Evolutionary conservation across 2,329 filamentous ascomycete genomes (phyloP).

Genomic region (Juglanconis oblonga): DNA sequence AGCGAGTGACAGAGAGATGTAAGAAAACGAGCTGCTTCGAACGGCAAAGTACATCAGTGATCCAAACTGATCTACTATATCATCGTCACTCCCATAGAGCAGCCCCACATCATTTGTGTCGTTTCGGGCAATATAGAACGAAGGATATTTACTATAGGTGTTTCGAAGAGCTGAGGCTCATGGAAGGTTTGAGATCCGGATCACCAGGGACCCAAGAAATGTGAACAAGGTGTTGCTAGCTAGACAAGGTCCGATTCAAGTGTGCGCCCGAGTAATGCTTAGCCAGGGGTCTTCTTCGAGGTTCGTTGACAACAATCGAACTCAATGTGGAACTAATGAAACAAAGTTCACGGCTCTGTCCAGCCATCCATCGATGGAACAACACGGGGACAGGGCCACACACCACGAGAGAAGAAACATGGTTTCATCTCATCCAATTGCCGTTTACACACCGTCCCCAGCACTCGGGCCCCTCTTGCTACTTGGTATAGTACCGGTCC

Average conservation of each 20-base stretch:
- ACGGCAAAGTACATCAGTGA: slow-evolving; percentile 3
- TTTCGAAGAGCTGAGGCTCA: slow-evolving; percentile 1
- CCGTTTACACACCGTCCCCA: no score
- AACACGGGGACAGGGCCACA: no score
- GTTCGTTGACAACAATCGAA: no score
- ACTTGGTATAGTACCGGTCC: no score
- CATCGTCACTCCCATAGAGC: neutral
- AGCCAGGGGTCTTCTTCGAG: no score
- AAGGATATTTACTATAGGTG: neutral
- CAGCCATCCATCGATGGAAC: no score
- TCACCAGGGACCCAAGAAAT: neutral
- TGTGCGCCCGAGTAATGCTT: no score
- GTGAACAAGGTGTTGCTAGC: neutral
- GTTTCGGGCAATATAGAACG: neutral
- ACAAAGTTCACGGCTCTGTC: no score
- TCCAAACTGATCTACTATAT: neutral
- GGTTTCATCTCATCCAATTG: no score
- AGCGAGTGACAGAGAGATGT: neutral
- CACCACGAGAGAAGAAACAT: no score
- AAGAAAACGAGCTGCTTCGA: neutral
- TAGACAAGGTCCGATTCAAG: neutral
- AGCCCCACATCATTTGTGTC: neutral
- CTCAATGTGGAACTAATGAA: no score
- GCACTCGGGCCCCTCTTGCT: no score
- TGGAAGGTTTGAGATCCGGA: slow-evolving; percentile 6